phyloP scores from a whole-genome alignment of 140 eudicot species.

The Flaveria floridana region DNA sequence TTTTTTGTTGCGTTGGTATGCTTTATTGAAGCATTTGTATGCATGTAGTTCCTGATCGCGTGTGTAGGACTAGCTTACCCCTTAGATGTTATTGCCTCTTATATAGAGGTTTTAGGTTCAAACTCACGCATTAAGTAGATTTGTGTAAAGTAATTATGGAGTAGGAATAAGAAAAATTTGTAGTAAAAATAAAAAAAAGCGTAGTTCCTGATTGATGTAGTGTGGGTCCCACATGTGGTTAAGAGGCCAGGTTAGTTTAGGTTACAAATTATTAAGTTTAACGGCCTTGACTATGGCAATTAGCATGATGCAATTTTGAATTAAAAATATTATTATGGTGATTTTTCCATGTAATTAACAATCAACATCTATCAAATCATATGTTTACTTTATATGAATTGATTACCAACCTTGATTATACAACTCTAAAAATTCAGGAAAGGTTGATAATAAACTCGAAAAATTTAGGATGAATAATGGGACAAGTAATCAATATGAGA shows the following conservation, averaged over 20 bases:
- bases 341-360: slow-evolving; percentile 3
- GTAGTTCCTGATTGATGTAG: background rate
- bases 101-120: too few species aligned
- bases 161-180: too few species aligned
- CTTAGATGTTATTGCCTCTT: too few species aligned
- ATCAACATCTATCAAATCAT: slow-evolving; percentile 13
- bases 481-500: background rate
- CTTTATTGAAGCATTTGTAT: background rate
- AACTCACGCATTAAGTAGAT: too few species aligned
- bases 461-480: background rate
- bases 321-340: background rate
- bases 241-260: background rate
- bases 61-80: too few species aligned
- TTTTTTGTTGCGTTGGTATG: background rate
- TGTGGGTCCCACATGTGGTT: background rate
- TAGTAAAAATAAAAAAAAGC: too few species aligned
- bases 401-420: background rate
- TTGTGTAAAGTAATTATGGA: too few species aligned
- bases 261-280: slow-evolving; percentile 20
- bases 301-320: slow-evolving; percentile 8
- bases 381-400: background rate
- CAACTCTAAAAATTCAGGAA: too few species aligned
- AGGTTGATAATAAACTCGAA: too few species aligned
- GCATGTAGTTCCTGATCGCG: background rate
- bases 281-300: slow-evolving; percentile 23